Percentiles rank a stretch among this genome's conserved stretches.
phyloP scores from a whole-genome alignment of 495 filamentous ascomycete genomes.

The Hypoxylon fuscum region DNA sequence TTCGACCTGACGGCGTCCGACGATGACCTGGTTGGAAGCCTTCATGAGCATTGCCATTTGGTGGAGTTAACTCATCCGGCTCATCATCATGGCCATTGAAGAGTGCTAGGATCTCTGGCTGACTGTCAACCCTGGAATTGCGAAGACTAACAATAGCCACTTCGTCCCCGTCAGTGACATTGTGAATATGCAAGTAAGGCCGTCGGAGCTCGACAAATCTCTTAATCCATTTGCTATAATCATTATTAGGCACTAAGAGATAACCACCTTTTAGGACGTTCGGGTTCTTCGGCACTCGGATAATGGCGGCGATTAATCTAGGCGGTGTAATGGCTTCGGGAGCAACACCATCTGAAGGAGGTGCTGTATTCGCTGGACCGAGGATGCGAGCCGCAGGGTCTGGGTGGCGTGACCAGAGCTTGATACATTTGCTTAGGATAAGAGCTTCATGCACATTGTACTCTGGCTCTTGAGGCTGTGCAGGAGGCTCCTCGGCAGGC shows the following conservation, averaged over 20 bases:
- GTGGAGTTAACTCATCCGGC: conserved; percentile 25
- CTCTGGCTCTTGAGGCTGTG: conserved; percentile 48
- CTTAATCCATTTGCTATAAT: conserved; percentile 83
- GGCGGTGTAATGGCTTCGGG: conserved; percentile 49
- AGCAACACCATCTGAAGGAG: conserved; percentile 72
- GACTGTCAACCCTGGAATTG: conserved; percentile 84
- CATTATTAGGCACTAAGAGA: conserved; percentile 77
- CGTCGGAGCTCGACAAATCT: conserved; percentile 92
- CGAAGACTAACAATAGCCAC: conserved; percentile 85
- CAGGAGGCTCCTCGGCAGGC: conserved; percentile 15
- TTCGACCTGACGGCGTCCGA: conserved; percentile 40
- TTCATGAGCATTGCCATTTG: conserved; percentile 19
- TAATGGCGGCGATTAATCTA: conserved; percentile 72
- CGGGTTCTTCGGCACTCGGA: conserved; percentile 76
- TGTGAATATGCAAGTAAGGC: conserved; percentile 92
- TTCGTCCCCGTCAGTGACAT: conserved; percentile 85
- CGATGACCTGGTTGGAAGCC: conserved; percentile 45
- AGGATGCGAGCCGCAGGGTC: conserved; percentile 78
- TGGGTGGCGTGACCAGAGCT: conserved; percentile 80
- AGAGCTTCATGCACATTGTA: conserved; percentile 62
- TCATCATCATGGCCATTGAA: conserved; percentile 60
- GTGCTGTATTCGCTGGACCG: conserved; percentile 76
- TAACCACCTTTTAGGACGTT: conserved; percentile 83
- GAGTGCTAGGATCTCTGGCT: conserved; percentile 84
- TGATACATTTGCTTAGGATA: conserved; percentile 75